phyloP scores from a whole-genome alignment of 306 rosid species.

The Echinosophora koreensis region DNA sequence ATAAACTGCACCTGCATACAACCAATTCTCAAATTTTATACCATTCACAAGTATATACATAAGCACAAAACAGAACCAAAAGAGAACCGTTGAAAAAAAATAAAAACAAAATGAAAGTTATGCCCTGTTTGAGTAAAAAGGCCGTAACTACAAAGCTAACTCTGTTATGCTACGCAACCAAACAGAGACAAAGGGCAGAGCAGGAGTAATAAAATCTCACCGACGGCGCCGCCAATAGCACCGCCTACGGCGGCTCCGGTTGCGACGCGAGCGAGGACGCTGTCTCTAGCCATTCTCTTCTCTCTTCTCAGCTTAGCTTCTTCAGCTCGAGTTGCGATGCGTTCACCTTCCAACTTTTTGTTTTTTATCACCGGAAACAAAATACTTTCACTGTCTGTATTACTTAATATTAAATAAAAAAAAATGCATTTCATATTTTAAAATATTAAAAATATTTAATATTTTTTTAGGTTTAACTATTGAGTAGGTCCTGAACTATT shows the following conservation, averaged over 20 bases:
- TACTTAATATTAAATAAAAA: no score
- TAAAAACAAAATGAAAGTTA: conserved; percentile 19
- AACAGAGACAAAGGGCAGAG: background rate
- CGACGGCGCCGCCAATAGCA: conserved; percentile 67
- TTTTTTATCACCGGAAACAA: no score
- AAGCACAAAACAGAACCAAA: background rate
- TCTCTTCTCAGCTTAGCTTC: background rate
- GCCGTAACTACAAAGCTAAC: conserved; percentile 2
- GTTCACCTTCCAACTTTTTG: no score
- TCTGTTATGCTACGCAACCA: background rate
- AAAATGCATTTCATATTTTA: no score
- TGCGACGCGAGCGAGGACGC: conserved; percentile 55
- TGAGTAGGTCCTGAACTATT: no score
- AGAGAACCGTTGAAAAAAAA: background rate
- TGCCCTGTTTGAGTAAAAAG: conserved; percentile 18
- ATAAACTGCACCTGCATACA: conserved; percentile 57
- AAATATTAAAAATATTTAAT: no score
- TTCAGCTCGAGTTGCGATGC: no score
- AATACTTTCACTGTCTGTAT: no score
- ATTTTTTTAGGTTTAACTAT: no score
- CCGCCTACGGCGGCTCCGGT: conserved; percentile 68
- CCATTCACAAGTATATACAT: background rate
- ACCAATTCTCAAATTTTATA: conserved; percentile 22
- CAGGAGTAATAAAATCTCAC: conserved; percentile 38
- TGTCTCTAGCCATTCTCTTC: conserved; percentile 54